phyloP scores from a whole-genome alignment of 2,329 filamentous ascomycete genomes.

The Ophiostoma novo-ulmi region DNA sequence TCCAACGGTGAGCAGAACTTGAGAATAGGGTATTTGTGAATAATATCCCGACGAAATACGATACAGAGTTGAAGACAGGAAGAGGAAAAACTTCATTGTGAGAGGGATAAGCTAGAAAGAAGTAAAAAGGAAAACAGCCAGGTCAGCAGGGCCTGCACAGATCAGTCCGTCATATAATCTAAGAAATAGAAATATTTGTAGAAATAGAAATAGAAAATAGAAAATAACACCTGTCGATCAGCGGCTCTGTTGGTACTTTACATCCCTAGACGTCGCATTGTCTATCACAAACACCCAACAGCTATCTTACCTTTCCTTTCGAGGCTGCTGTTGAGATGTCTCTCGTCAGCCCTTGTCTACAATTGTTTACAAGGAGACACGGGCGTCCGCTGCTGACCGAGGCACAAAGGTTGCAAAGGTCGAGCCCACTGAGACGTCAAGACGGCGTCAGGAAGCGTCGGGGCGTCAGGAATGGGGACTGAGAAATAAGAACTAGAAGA shows the following conservation, averaged over 20 bases:
- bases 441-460: not conserved
- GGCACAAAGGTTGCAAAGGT: not conserved
- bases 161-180: not conserved
- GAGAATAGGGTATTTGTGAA: not conserved
- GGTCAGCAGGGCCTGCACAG: not conserved
- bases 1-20: not conserved
- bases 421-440: not conserved
- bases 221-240: conserved; percentile 7
- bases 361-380: not conserved
- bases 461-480: not conserved
- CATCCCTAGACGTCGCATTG: not conserved
- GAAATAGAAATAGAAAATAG: not conserved
- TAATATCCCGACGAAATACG: not conserved
- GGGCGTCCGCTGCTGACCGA: not conserved
- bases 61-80: not conserved
- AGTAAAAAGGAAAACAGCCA: not conserved
- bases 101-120: no score
- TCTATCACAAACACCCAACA: not conserved
- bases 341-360: not conserved
- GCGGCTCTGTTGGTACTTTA: not conserved
- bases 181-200: not conserved
- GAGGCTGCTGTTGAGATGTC: no score
- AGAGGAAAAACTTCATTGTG: not conserved
- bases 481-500: not conserved
- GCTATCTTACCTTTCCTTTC: not conserved